phyloP scores from a whole-genome alignment of 1,284 basidiomycete genomes.

The Cutaneotrichosporon daszewskae region DNA sequence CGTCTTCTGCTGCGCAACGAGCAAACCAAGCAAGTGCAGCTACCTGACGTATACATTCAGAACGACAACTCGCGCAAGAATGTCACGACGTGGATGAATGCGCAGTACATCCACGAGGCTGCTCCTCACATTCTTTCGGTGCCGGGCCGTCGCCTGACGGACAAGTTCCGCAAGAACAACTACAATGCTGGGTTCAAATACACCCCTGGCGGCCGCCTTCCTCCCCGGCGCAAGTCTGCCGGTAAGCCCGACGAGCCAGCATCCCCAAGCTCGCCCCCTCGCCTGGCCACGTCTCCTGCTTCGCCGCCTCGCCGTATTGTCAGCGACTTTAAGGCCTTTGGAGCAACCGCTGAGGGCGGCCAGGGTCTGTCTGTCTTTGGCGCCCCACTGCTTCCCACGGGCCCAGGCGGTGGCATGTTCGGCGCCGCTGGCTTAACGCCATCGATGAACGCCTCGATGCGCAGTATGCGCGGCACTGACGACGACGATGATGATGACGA shows the following conservation, averaged over 20 bases:
- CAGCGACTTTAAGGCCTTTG: constrained; percentile 81
- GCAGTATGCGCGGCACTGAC: constrained; percentile 50
- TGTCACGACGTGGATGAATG: constrained; percentile 75
- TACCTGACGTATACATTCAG: constrained; percentile 94
- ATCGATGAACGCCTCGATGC: constrained; percentile 29
- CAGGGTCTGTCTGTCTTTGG: constrained; percentile 45
- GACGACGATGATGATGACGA: constrained; percentile 57
- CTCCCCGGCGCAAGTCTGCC: constrained; percentile 49
- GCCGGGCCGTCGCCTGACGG: constrained; percentile 85
- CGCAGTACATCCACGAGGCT: constrained; percentile 67
- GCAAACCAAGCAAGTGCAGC: constrained; percentile 90
- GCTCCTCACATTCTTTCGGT: constrained; percentile 76
- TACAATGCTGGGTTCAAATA: constrained; percentile 45
- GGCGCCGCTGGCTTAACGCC: constrained; percentile 35
- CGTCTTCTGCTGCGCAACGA: constrained; percentile 86
- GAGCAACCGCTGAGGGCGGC: constrained; percentile 33
- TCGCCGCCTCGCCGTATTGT: constrained; percentile 74
- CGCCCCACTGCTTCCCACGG: constrained; percentile 39
- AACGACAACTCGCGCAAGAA: constrained; percentile 84
- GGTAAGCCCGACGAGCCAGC: not conserved
- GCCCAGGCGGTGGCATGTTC: constrained; percentile 48
- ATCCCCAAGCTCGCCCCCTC: constrained; percentile 39
- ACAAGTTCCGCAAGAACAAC: constrained; percentile 63
- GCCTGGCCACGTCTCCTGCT: constrained; percentile 35
- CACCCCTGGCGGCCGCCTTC: constrained; percentile 55